These are phyloP conservation scores for Lachnellula subtilissima DNA, from an alignment of 2,329 filamentous ascomycete genomes.

Conservation along the genomic window DNA sequence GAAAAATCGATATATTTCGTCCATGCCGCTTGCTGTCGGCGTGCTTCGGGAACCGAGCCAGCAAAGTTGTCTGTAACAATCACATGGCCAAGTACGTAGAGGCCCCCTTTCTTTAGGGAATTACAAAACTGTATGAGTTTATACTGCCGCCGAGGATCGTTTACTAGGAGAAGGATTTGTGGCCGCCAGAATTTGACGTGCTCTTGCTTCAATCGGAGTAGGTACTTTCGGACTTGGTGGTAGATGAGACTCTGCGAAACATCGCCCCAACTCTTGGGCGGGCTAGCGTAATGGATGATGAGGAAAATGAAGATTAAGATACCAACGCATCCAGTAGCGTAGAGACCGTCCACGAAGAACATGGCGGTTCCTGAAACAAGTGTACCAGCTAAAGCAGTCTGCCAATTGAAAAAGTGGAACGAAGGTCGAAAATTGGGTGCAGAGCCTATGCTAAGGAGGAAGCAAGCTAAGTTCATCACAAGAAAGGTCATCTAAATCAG, in stretches of 20 bases:
- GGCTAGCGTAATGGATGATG: constrained; percentile 78
- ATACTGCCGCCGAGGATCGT: constrained; percentile 75
- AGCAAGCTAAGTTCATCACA: constrained; percentile 82
- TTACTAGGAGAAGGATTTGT: constrained; percentile 79
- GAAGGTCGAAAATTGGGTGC: constrained; percentile 85
- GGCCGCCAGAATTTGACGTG: constrained; percentile 94
- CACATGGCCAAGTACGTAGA: constrained; percentile 81
- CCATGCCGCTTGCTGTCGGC: constrained; percentile 72
- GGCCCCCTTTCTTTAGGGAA: constrained; percentile 77
- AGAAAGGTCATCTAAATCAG: constrained; percentile 72
- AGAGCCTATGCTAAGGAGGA: constrained; percentile 78
- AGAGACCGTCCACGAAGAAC: constrained; percentile 85
- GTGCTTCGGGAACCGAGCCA: constrained; percentile 72
- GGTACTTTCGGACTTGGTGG: constrained; percentile 80
- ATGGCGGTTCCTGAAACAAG: constrained; percentile 74
- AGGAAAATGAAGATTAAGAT: constrained; percentile 73
- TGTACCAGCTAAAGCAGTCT: constrained; percentile 71
- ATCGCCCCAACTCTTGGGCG: constrained; percentile 85
- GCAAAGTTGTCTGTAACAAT: constrained; percentile 82
- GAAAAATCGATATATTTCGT: constrained; percentile 83
- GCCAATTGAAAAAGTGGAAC: constrained; percentile 86
- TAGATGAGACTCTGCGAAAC: constrained; percentile 88
- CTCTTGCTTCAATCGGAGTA: constrained; percentile 76
- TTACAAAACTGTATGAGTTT: constrained; percentile 89
- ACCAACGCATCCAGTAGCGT: constrained; percentile 69